A percentile compares a stretch with the other conserved stretches of the same genome.
phyloP scores from a whole-genome alignment of 805 yeast genomes.

The Lipomyces chichibuensis region DNA sequence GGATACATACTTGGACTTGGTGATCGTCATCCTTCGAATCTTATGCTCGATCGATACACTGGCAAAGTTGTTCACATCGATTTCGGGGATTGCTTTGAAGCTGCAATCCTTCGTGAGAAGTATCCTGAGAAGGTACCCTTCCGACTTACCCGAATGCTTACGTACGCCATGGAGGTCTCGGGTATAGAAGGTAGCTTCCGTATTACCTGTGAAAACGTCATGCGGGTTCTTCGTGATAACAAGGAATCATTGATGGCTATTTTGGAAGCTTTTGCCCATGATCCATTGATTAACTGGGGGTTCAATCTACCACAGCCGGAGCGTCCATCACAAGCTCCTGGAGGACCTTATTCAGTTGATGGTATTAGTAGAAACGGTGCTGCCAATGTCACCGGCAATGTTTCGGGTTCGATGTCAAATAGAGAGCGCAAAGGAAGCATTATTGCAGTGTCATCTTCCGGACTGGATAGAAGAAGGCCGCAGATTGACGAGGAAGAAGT shows the following conservation, averaged over 20 bases:
- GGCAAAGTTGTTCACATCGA: constrained; percentile 97
- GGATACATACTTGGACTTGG: constrained; percentile 97
- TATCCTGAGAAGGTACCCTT: constrained; percentile 98
- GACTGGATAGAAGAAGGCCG: constrained; percentile 34
- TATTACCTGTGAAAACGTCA: constrained; percentile 94
- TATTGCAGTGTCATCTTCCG: constrained; percentile 21
- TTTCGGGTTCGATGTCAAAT: constrained; percentile 51
- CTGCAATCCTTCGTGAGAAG: constrained; percentile 93
- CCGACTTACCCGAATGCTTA: constrained; percentile 93
- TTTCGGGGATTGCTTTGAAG: constrained; percentile 99
- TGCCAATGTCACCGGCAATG: neutral
- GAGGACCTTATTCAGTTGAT: neutral
- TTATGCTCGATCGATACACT: constrained; percentile 90
- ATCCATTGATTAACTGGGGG: constrained; percentile 98
- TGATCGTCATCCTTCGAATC: constrained; percentile 95
- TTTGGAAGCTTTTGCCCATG: constrained; percentile 96
- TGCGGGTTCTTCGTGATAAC: constrained; percentile 90
- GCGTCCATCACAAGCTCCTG: constrained; percentile 11
- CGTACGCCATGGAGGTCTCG: constrained; percentile 98
- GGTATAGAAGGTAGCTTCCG: constrained; percentile 98
- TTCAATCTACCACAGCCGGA: constrained; percentile 48
- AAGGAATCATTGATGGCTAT: constrained; percentile 97
- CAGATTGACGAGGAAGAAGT: constrained; percentile 75
- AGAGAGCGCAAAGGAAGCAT: constrained; percentile 30
- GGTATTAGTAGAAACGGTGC: neutral